Conservation (phyloP, 805 yeast genomes). For the Candida rishiriensis region DNA sequence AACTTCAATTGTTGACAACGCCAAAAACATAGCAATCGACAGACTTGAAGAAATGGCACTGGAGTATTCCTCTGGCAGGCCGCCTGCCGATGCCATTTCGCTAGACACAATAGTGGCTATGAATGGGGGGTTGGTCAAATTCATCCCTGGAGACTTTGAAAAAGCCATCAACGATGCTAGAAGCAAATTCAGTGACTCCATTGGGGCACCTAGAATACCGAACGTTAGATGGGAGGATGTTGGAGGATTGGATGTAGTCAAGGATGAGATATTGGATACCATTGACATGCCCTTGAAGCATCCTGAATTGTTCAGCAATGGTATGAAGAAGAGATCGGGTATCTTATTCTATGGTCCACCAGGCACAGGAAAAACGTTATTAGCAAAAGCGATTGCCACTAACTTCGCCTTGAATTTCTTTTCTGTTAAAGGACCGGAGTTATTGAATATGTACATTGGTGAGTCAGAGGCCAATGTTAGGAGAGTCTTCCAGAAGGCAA, state of each 20-base stretch:
- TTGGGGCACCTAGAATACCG: conserved; percentile 96
- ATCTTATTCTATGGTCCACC: conserved; percentile 97
- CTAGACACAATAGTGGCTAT: conserved; percentile 37
- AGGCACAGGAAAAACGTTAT: conserved; percentile 93
- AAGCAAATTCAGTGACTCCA: conserved; percentile 84
- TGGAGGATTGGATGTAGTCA: conserved; percentile 88
- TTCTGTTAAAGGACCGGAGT: conserved; percentile 96
- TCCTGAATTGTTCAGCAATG: conserved; percentile 83
- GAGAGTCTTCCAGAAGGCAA: conserved; percentile 85
- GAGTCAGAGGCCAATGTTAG: conserved; percentile 98
- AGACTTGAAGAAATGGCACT: conserved; percentile 34
- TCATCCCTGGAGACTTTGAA: conserved; percentile 60
- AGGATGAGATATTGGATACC: conserved; percentile 90
- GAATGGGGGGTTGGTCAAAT: conserved; percentile 49
- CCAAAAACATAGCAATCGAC: conserved; percentile 54
- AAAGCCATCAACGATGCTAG: conserved; percentile 76
- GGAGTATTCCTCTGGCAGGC: not conserved
- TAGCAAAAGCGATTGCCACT: conserved; percentile 97
- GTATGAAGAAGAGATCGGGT: conserved; percentile 91
- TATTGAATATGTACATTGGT: conserved; percentile 96
- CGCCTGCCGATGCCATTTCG: conserved; percentile 19
- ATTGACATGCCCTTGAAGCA: conserved; percentile 93
- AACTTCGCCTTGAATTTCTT: conserved; percentile 91
- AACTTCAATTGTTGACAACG: conserved; percentile 59
- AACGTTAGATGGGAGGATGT: conserved; percentile 96